Evolutionary conservation across 106 monocot genomes (phyloP).

Genomic region (Phalaenopsis equestris): DNA sequence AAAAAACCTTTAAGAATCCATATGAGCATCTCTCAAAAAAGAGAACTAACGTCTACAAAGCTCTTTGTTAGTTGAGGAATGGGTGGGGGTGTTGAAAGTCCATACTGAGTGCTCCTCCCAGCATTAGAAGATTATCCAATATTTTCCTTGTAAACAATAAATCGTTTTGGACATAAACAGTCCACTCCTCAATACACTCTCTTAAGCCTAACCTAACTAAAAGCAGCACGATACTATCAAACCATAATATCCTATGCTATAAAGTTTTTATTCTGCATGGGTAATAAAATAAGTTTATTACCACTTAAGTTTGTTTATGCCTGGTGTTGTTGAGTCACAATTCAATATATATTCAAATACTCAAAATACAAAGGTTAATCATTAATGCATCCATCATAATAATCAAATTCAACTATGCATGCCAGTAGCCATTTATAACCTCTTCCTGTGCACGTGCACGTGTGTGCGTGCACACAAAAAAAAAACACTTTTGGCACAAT

Average conservation of each 20-base stretch:
- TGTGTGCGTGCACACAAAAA: background rate
- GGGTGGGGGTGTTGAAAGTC: background rate
- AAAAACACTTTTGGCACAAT: background rate
- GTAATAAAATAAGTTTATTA: background rate
- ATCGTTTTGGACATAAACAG: background rate
- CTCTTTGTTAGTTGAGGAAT: background rate
- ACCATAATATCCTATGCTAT: background rate
- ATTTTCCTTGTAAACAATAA: background rate
- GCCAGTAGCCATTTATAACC: too few relatives aligned
- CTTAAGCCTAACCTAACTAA: background rate
- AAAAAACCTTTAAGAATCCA: constrained; percentile 1
- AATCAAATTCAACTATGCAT: background rate
- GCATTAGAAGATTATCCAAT: background rate
- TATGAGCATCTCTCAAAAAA: background rate
- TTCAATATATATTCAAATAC: background rate
- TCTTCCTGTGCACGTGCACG: background rate
- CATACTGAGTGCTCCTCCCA: background rate
- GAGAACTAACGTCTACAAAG: background rate
- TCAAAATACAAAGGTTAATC: background rate
- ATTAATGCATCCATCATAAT: background rate
- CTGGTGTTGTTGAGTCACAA: background rate
- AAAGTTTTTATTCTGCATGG: background rate
- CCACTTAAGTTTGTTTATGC: background rate
- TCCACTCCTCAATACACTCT: background rate
- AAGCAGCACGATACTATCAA: background rate